Base-by-base conservation (phyloP, 2,329 filamentous ascomycete species). In the Hortaea sp. region DNA sequence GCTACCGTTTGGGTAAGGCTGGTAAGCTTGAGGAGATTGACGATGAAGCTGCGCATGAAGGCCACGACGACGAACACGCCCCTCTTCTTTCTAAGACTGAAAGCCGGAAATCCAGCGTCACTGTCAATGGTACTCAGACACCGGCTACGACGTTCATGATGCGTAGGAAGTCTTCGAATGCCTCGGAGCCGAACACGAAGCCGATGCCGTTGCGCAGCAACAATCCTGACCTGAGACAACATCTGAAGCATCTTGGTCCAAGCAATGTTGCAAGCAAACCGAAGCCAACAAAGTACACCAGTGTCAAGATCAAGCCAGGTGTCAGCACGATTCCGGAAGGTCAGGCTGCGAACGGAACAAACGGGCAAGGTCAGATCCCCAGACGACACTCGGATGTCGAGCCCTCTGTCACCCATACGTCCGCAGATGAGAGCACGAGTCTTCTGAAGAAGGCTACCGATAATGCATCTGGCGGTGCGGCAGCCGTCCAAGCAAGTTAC, bases 231-330 rank as follows among this genome's bases (percentile, higher is more conserved):
- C 65, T 81, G 42, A 70, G 71, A 41, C 70, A 81, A 55, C 78
- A 82, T 47, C 63, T 82, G 13, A 79, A 77, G 57, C 77, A 82
- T 56, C 69, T 83, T 2, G 79, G 79, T 4, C 79, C 79, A 0
- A 81, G 77, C 12, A 83, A 83, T 54, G 68, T 75, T 11, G 79
- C 79, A 13, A 78, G 71, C 51, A 69, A 73, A 38, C 79, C 79
- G 2, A 76, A 77, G 44, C 65, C 74, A 32, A 83, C 79, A 5
- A 76, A 79, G 32, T 81, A 78, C 61, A 73, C 73, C 47, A 74
- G 72, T 7, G 79, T 83, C 51, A 82, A 82, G 62, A 82, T 83
- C 63, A 83, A 83, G 61, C 78, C 77, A 10, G 76, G 71, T 10
- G 61, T 60, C 46, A 66, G 55, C 53, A 69, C 69, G 29, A 67